Evolutionary conservation across 495 filamentous ascomycete species (phyloP).

Genomic region (Annulohypoxylon nitens): DNA sequence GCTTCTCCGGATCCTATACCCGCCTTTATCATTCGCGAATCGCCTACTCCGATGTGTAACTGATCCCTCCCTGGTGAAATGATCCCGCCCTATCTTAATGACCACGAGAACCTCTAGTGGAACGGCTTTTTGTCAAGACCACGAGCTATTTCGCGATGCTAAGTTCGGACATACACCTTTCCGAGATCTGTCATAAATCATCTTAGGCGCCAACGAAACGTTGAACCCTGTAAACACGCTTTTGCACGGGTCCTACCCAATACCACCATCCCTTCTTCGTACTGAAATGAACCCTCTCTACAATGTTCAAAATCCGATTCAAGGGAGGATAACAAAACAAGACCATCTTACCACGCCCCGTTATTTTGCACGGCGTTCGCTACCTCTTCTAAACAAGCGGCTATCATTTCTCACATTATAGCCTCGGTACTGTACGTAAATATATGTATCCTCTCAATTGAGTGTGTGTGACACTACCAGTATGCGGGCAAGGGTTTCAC

Average conservation of each 20-base stretch:
- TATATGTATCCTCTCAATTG: slow-evolving; percentile 7
- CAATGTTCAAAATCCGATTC: slow-evolving; percentile 22
- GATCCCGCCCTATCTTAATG: slow-evolving; percentile 12
- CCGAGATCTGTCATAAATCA: slow-evolving; percentile 49
- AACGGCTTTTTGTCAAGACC: slow-evolving; percentile 31
- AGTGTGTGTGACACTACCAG: slow-evolving; percentile 11
- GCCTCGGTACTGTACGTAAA: slow-evolving; percentile 28
- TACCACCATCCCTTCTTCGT: slow-evolving; percentile 37
- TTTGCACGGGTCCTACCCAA: slow-evolving; percentile 37
- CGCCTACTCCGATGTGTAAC: not conserved
- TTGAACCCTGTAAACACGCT: slow-evolving; percentile 42
- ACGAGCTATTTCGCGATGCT: slow-evolving; percentile 16
- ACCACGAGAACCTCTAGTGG: slow-evolving; percentile 3
- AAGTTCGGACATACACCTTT: slow-evolving; percentile 28
- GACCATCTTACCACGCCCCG: not conserved
- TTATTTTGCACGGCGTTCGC: slow-evolving; percentile 29
- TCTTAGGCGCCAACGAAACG: slow-evolving; percentile 44
- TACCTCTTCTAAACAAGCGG: slow-evolving; percentile 39
- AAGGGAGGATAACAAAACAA: slow-evolving; percentile 32
- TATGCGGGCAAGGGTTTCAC: slow-evolving; percentile 20
- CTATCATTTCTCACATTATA: slow-evolving; percentile 35
- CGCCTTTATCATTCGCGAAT: not conserved
- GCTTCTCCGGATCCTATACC: not conserved
- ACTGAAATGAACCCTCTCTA: slow-evolving; percentile 17
- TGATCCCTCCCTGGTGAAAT: slow-evolving; percentile 11